These are phyloP conservation scores for Globisporangium camurandrum DNA, from an alignment of 352 stramenopile species.

Conservation along the genomic window DNA sequence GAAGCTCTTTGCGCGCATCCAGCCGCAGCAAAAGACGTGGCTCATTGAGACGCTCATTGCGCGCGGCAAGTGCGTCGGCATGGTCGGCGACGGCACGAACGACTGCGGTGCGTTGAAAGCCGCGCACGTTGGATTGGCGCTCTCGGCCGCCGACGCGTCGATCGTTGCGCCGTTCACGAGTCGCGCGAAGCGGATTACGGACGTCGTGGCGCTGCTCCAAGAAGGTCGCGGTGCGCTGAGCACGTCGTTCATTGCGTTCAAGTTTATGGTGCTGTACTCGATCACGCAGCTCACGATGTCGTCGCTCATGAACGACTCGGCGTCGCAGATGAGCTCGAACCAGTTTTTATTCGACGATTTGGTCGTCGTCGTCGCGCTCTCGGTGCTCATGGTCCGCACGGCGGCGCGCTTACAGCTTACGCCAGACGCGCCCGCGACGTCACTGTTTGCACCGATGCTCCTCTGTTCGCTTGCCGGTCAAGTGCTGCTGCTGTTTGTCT, in stretches of 20 bases:
- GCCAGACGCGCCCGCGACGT: constrained; percentile 38
- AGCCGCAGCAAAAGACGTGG: constrained; percentile 76
- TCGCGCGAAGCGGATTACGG: constrained; percentile 70
- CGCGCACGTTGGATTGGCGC: constrained; percentile 85
- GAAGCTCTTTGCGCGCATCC: constrained; percentile 69
- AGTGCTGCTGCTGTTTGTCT: constrained; percentile 42
- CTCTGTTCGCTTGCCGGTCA: constrained; percentile 52
- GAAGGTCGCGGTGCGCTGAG: constrained; percentile 88
- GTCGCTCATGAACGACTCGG: constrained; percentile 50
- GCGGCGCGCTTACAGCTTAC: constrained; percentile 27
- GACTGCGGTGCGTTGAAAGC: constrained; percentile 88
- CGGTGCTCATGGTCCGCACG: constrained; percentile 68
- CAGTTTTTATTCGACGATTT: constrained; percentile 80
- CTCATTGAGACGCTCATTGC: constrained; percentile 64
- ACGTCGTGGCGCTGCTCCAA: constrained; percentile 76
- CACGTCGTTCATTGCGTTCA: constrained; percentile 85
- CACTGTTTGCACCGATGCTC: constrained; percentile 56
- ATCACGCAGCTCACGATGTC: constrained; percentile 78
- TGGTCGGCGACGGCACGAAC: constrained; percentile 78
- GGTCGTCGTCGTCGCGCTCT: constrained; percentile 59
- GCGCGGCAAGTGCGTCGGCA: constrained; percentile 43
- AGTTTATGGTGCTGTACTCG: constrained; percentile 91
- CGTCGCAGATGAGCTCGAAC: constrained; percentile 66
- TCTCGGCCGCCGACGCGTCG: constrained; percentile 86
- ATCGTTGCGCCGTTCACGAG: constrained; percentile 90